phyloP scores from a whole-genome alignment of 768 basidiomycete species.

The Mycena metata region DNA sequence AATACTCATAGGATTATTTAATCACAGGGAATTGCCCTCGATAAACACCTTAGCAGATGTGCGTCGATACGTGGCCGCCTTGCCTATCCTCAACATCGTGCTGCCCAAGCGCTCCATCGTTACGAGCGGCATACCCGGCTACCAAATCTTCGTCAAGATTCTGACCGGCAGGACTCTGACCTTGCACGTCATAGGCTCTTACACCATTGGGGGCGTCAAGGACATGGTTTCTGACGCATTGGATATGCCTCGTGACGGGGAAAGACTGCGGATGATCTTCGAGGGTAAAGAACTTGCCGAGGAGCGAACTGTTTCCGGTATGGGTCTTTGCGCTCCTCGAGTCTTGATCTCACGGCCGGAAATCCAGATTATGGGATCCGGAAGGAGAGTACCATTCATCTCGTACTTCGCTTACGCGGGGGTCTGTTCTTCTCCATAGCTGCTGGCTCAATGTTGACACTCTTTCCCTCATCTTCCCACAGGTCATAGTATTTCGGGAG shows the following conservation, averaged over 20 bases:
- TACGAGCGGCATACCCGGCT: no score
- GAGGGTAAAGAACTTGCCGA: background rate
- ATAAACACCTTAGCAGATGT: background rate
- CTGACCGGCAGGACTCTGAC: background rate
- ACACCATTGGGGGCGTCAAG: background rate
- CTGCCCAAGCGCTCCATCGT: no score
- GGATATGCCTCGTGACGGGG: background rate
- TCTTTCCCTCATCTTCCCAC: no score
- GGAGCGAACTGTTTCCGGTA: background rate
- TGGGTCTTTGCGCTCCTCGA: background rate
- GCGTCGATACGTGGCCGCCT: background rate
- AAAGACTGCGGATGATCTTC: conserved; percentile 1
- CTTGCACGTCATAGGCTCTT: background rate
- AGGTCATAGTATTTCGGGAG: background rate
- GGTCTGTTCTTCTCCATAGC: background rate
- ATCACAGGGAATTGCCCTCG: background rate
- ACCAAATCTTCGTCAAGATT: background rate
- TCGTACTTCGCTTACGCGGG: background rate
- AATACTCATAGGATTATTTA: background rate
- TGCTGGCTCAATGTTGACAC: background rate
- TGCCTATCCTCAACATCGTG: background rate
- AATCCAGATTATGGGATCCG: conserved; percentile 2
- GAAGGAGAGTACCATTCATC: background rate
- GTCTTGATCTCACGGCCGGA: background rate
- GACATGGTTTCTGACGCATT: background rate